A percentile compares a stretch with the other conserved stretches of the same genome.
Evolutionary conservation across 2,329 filamentous ascomycete species (phyloP).

Genomic region (Arthrobotrys sinensis): DNA sequence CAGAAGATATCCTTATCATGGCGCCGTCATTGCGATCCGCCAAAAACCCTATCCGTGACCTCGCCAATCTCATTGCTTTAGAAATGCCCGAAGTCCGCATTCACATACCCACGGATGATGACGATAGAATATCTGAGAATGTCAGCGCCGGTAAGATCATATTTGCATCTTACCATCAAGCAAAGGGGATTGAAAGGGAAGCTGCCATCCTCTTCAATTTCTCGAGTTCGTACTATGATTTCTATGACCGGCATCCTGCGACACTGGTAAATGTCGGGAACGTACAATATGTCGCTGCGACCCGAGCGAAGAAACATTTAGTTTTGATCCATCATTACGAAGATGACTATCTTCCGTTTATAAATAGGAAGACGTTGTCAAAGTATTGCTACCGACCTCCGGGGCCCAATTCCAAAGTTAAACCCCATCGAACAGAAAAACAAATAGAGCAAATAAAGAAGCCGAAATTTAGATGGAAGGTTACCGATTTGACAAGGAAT

Average conservation of each 20-base stretch:
- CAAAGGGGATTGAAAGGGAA: slow-evolving; percentile 62
- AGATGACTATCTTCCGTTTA: slow-evolving; percentile 49
- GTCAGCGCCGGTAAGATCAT: slow-evolving; percentile 55
- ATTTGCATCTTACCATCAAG: slow-evolving; percentile 61
- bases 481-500: slow-evolving; percentile 51
- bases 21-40: slow-evolving; percentile 52
- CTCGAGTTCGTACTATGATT: slow-evolving; percentile 57
- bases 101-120: slow-evolving; percentile 52
- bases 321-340: slow-evolving; percentile 51
- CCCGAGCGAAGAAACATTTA: slow-evolving; percentile 58
- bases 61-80: slow-evolving; percentile 54
- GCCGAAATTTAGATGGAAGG: slow-evolving; percentile 48
- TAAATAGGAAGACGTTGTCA: slow-evolving; percentile 42
- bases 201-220: slow-evolving; percentile 60
- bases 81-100: slow-evolving; percentile 47
- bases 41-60: slow-evolving; percentile 34
- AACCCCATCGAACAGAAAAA: slow-evolving; percentile 34
- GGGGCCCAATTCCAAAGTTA: slow-evolving; percentile 21
- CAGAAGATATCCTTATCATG: slow-evolving; percentile 58
- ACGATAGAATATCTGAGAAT: slow-evolving; percentile 27
- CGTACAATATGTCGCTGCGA: slow-evolving; percentile 60
- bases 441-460: slow-evolving; percentile 31
- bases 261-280: slow-evolving; percentile 42
- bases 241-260: slow-evolving; percentile 46
- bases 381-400: slow-evolving; percentile 45